Conservation (phyloP, 2,329 filamentous ascomycete genomes). For the Colletotrichum sp. region DNA sequence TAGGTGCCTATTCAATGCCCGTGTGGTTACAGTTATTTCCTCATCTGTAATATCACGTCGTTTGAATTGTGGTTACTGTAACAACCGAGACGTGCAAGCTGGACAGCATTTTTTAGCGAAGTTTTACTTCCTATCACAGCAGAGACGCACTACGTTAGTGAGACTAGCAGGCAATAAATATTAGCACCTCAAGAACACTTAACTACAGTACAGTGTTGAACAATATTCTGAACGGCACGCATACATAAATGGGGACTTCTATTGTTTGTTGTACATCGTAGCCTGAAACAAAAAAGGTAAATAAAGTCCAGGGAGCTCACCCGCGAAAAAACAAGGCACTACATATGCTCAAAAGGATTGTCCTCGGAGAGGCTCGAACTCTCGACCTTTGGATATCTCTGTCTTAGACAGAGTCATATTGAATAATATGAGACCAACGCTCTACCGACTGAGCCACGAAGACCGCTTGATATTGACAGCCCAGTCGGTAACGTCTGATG, state of each 20-base stretch:
- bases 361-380: slow-evolving; percentile 21
- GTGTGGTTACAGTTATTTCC: not conserved
- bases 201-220: no score
- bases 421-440: slow-evolving; percentile 20
- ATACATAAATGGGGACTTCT: no score
- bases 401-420: slow-evolving; percentile 2
- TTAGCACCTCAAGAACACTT: no score
- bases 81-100: no score
- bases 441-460: slow-evolving; percentile 22
- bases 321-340: no score
- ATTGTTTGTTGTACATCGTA: no score
- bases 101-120: fast-evolving
- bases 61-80: fast-evolving
- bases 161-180: no score
- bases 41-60: not conserved
- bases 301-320: no score
- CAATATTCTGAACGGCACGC: no score
- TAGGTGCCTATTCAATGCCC: not conserved
- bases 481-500: fast-evolving
- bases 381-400: slow-evolving; percentile 20
- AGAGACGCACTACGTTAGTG: no score
- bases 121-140: no score
- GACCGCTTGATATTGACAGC: not conserved
- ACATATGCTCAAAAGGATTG: not conserved
- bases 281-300: no score